Percentiles rank a stretch among this genome's conserved stretches.
Conservation (phyloP, 2,329 filamentous ascomycete genomes). For the Talaromyces marneffei region DNA sequence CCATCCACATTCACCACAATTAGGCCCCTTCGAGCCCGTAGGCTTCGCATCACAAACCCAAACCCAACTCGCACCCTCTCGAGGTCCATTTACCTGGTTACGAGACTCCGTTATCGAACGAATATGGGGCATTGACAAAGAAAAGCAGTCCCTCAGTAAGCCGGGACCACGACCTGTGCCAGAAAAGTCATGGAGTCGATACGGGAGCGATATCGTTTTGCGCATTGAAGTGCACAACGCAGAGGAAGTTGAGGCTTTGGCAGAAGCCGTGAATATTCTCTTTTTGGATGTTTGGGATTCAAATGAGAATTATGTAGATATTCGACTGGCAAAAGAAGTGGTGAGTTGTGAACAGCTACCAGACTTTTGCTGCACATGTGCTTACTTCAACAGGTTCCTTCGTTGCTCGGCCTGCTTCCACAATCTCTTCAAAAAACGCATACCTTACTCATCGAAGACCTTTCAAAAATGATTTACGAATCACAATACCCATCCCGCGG, state of each 20-base stretch:
- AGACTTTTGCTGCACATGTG: background rate
- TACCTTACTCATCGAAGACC: slow-evolving; percentile 69
- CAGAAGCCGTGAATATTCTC: slow-evolving; percentile 66
- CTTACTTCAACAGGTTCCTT: slow-evolving; percentile 49
- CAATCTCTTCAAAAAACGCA: slow-evolving; percentile 65
- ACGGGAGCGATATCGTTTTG: slow-evolving; percentile 78
- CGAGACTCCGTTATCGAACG: slow-evolving; percentile 40
- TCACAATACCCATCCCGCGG: slow-evolving; percentile 40
- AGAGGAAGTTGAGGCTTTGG: slow-evolving; percentile 63
- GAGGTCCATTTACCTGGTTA: slow-evolving; percentile 34
- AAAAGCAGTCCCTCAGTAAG: slow-evolving; percentile 19
- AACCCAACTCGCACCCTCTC: slow-evolving; percentile 23
- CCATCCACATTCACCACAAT: slow-evolving; percentile 15
- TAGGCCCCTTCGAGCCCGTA: slow-evolving; percentile 28
- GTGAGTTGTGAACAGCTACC: slow-evolving; percentile 43
- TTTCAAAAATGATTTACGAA: slow-evolving; percentile 69
- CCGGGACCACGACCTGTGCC: slow-evolving; percentile 23
- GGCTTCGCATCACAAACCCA: slow-evolving; percentile 25
- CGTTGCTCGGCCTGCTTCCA: slow-evolving; percentile 73
- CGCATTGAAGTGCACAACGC: slow-evolving; percentile 72
- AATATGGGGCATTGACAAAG: slow-evolving; percentile 36
- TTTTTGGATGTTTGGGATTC: slow-evolving; percentile 90
- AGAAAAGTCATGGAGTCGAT: slow-evolving; percentile 46
- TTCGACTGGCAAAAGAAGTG: slow-evolving; percentile 69
- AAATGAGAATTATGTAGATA: slow-evolving; percentile 74